phyloP scores from a whole-genome alignment of 1,284 basidiomycete species.

The Limonomyces culmigenus region DNA sequence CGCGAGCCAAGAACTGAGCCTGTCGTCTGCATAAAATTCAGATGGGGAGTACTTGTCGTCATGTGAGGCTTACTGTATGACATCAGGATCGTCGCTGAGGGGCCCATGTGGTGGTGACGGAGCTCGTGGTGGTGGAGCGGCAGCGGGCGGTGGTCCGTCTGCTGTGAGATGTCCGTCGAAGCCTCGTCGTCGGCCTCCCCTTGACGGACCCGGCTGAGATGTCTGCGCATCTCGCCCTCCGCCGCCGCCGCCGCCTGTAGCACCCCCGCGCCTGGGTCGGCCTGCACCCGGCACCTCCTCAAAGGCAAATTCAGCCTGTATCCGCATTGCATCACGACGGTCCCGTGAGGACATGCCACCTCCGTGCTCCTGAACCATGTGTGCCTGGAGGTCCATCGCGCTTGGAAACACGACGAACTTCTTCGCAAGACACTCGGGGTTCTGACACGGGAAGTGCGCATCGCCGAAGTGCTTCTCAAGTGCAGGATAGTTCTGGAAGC shows the following conservation, averaged over 20 bases:
- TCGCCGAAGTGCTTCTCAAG: constrained; percentile 57
- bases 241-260: constrained; percentile 22
- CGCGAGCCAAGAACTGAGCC: constrained; percentile 47
- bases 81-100: constrained; percentile 20
- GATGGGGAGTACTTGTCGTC: too few relatives aligned
- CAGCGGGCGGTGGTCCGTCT: constrained; percentile 3
- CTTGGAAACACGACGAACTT: constrained; percentile 94
- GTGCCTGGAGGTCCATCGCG: constrained; percentile 80
- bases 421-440: constrained; percentile 60
- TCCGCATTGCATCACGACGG: constrained; percentile 59
- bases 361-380: constrained; percentile 79
- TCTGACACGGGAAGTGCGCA: constrained; percentile 66
- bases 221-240: constrained; percentile 30
- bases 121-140: constrained; percentile 5
- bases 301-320: constrained; percentile 72
- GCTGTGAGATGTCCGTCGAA: constrained; percentile 46
- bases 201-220: constrained; percentile 16
- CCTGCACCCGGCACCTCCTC: constrained; percentile 32
- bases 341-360: constrained; percentile 67
- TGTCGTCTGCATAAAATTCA: constrained; percentile 59
- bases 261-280: constrained; percentile 22
- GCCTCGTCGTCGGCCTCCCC: constrained; percentile 27
- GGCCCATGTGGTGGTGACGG: constrained; percentile 28
- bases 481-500: neutral
- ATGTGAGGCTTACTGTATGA: constrained; percentile 28